Conservation (phyloP, 75 land plant species). For the Sequoiadendron giganteum region DNA sequence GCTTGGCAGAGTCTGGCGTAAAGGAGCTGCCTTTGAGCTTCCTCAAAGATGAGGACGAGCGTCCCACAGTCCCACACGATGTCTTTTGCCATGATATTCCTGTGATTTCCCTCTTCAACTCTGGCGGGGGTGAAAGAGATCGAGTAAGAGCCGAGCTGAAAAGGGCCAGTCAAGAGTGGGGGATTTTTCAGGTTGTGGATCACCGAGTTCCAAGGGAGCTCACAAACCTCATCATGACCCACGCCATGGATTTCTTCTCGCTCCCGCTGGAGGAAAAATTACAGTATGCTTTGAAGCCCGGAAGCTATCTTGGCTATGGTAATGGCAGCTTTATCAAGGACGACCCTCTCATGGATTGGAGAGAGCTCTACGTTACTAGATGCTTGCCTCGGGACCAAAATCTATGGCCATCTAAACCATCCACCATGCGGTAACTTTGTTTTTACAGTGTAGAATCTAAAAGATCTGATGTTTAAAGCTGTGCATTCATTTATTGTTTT, state of each 20-base stretch:
- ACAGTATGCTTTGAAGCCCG: not conserved
- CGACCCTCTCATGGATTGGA: too few relatives aligned
- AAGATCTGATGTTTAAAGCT: too few relatives aligned
- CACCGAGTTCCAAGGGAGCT: constrained; percentile 6
- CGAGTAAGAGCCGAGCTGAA: too few relatives aligned
- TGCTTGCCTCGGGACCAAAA: not conserved
- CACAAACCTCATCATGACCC: not conserved
- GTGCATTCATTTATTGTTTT: too few relatives aligned
- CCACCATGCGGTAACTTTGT: not conserved
- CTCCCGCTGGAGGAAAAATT: not conserved
- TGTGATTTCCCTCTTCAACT: constrained; percentile 56
- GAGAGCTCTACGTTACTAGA: not conserved
- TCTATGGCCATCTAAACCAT: not conserved
- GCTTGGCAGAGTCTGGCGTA: not conserved
- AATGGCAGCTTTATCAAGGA: not conserved
- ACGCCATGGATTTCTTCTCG: constrained; percentile 7
- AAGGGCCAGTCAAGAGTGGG: constrained; percentile 11
- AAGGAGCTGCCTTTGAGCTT: constrained; percentile 36
- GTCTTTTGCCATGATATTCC: constrained; percentile 59
- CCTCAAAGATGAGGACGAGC: constrained; percentile 60
- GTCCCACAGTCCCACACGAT: constrained; percentile 70
- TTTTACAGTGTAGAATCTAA: too few relatives aligned
- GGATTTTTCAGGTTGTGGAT: constrained; percentile 12
- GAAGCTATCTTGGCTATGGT: not conserved
- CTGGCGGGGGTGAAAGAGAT: too few relatives aligned